Evolutionary conservation across 2,329 filamentous ascomycete species (phyloP).

Genomic region (Hypoxylon rubiginosum): DNA sequence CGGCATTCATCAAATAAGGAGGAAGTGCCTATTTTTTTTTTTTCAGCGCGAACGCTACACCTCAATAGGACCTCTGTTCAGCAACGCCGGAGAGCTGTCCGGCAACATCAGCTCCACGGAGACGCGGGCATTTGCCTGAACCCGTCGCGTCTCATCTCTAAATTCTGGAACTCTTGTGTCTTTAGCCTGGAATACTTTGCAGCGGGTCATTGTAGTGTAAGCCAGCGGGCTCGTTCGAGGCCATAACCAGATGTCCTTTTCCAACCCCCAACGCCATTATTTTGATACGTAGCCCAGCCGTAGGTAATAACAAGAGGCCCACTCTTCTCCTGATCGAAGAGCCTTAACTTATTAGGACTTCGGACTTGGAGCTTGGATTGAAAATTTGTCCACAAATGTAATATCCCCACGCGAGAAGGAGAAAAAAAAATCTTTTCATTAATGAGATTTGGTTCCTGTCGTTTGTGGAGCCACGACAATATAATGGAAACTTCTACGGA

Average conservation of each 20-base stretch:
- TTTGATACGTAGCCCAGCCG: constrained; percentile 27
- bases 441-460: constrained; percentile 29
- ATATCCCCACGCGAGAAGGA: constrained; percentile 29
- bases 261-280: constrained; percentile 36
- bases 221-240: constrained; percentile 21
- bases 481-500: constrained; percentile 33
- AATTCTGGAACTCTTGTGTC: constrained; percentile 30
- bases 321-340: constrained; percentile 35
- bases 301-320: constrained; percentile 31
- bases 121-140: constrained; percentile 29
- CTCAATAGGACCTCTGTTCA: constrained; percentile 10
- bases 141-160: constrained; percentile 30
- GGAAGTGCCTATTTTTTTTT: constrained; percentile 9
- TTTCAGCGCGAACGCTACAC: constrained; percentile 25
- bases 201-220: constrained; percentile 24
- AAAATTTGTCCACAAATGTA: constrained; percentile 33
- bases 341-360: constrained; percentile 27
- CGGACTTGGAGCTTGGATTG: constrained; percentile 16
- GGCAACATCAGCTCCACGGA: constrained; percentile 31
- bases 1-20: constrained; percentile 30
- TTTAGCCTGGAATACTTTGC: constrained; percentile 28
- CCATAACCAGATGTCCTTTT: constrained; percentile 14
- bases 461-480: constrained; percentile 40
- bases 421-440: constrained; percentile 34
- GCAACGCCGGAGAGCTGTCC: constrained; percentile 11